Evolutionary conservation across 2,329 filamentous ascomycete species (phyloP).

Genomic region (Hymenoscyphus infarciens): DNA sequence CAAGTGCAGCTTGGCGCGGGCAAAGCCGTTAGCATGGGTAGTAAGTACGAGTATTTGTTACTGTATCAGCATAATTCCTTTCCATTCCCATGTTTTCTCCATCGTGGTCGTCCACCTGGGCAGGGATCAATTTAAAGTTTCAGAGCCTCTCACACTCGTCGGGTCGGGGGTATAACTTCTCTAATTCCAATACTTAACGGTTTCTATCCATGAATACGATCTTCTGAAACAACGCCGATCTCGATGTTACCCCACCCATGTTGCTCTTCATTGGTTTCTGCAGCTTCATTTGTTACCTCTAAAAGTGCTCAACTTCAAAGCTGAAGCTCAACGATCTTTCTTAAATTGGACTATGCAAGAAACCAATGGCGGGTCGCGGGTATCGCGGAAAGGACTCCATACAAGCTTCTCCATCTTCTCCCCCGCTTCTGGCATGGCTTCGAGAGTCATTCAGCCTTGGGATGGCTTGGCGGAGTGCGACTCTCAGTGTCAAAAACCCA

Average conservation of each 20-base stretch:
- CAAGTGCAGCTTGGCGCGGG: too few relatives aligned
- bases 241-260: background rate
- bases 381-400: background rate
- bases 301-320: background rate
- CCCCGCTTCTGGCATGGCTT: background rate
- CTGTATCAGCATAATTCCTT: too few relatives aligned
- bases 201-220: background rate
- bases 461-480: background rate
- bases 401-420: background rate
- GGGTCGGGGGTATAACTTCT: background rate
- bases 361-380: background rate
- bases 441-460: background rate
- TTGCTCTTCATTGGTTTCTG: background rate
- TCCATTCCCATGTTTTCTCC: too few relatives aligned
- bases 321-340: background rate
- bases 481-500: background rate
- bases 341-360: background rate
- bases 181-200: background rate
- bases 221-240: background rate
- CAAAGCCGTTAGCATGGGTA: too few relatives aligned
- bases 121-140: too few relatives aligned
- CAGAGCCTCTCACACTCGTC: too few relatives aligned
- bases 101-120: too few relatives aligned
- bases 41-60: too few relatives aligned
- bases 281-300: too few relatives aligned